Conservation (phyloP, 75 land plant genomes). For the Picea glauca region DNA sequence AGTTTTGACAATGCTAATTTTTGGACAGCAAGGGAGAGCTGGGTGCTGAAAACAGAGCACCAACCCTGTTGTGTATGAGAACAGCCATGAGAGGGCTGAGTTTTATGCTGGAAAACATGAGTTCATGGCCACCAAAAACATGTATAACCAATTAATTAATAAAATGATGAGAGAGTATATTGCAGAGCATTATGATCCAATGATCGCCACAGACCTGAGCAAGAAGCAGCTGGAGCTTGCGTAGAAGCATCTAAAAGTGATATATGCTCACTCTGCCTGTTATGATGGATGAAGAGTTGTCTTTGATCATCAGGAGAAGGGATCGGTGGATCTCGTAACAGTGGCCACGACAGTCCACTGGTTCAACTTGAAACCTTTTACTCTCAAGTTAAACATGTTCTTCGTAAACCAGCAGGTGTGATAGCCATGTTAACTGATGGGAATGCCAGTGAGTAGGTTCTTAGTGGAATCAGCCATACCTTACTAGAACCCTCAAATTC, state of each 20-base stretch:
- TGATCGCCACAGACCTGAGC: conserved; percentile 53
- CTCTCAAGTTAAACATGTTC: conserved; percentile 25
- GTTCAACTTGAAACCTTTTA: conserved; percentile 53
- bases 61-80: too few species aligned
- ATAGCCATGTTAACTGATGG: conserved; percentile 52
- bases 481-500: conserved; percentile 23
- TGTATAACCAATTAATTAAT: too few species aligned
- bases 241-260: conserved; percentile 23
- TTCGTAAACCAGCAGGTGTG: conserved; percentile 43
- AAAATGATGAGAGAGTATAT: conserved; percentile 12
- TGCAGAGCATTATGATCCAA: conserved; percentile 39
- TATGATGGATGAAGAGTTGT: conserved; percentile 16
- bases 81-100: too few species aligned
- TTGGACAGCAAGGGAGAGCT: too few species aligned
- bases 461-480: conserved; percentile 6
- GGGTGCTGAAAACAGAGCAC: too few species aligned
- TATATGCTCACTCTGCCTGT: conserved; percentile 27
- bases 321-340: conserved; percentile 26
- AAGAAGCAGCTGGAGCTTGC: conserved; percentile 36
- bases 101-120: too few species aligned
- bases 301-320: conserved; percentile 16
- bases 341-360: conserved; percentile 54
- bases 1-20: too few species aligned
- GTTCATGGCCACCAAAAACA: too few species aligned
- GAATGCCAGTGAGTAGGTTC: not conserved